These are phyloP conservation scores for Thelonectria discophora DNA, from an alignment of 2,329 filamentous ascomycete species.

Conservation along the genomic window DNA sequence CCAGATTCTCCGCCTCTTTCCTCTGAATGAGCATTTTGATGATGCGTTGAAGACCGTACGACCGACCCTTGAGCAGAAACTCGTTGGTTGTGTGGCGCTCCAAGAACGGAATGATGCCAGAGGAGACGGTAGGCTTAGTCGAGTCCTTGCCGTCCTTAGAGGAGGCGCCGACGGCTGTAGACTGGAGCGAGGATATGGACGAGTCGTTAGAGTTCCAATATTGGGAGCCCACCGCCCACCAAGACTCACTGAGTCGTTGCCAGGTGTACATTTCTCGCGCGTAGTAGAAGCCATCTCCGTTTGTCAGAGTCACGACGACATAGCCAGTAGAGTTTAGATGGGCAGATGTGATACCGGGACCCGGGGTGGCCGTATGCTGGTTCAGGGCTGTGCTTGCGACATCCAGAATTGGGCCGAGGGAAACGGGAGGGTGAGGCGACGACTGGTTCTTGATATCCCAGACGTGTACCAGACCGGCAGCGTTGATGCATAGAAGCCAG, in stretches of 20 bases:
- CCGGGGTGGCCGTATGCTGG: conserved; percentile 76
- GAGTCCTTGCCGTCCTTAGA: conserved; percentile 57
- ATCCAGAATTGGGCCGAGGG: conserved; percentile 87
- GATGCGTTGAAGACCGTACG: conserved; percentile 89
- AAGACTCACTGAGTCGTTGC: conserved; percentile 95
- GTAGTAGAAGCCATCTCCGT: conserved; percentile 94
- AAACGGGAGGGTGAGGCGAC: conserved; percentile 88
- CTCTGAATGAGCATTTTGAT: conserved; percentile 88
- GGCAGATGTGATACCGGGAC: conserved; percentile 87
- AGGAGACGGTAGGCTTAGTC: conserved; percentile 71
- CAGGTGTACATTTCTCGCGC: conserved; percentile 85
- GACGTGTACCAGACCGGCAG: conserved; percentile 88
- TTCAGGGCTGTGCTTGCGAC: conserved; percentile 82
- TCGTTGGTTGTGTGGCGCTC: conserved; percentile 96
- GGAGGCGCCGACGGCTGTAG: conserved; percentile 71
- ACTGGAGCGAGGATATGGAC: conserved; percentile 81
- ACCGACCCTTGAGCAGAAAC: conserved; percentile 87
- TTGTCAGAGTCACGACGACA: conserved; percentile 88
- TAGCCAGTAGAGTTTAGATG: conserved; percentile 88
- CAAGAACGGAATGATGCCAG: conserved; percentile 90
- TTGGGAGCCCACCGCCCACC: conserved; percentile 98
- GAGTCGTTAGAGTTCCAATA: conserved; percentile 99
- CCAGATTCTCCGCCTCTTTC: conserved; percentile 92
- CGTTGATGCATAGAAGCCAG: conserved; percentile 90
- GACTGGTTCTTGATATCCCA: conserved; percentile 90